Conservation (phyloP, 495 filamentous ascomycete genomes). For the Aspergillus sclerotiicarbonarius region DNA sequence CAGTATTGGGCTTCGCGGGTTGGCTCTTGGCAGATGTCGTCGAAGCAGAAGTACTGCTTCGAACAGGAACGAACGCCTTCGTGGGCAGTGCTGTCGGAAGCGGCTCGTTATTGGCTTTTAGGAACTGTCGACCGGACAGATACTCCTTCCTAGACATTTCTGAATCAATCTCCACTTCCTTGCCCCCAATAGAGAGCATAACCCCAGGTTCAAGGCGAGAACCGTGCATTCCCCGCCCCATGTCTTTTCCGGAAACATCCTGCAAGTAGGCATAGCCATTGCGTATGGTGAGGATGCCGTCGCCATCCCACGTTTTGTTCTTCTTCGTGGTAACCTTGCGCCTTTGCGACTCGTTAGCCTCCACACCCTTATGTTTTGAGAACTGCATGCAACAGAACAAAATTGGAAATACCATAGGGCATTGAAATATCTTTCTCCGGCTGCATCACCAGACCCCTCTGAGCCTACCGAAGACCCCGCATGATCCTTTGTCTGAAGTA, state of each 20-base stretch:
- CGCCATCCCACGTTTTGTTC: conserved; percentile 87
- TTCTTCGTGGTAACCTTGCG: conserved; percentile 76
- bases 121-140: conserved; percentile 54
- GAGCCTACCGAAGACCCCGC: conserved; percentile 4
- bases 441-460: conserved; percentile 26
- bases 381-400: conserved; percentile 1
- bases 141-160: conserved; percentile 63
- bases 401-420: conserved; percentile 44
- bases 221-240: conserved; percentile 59
- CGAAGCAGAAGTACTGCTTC: conserved; percentile 13
- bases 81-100: conserved; percentile 12
- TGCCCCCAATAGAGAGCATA: conserved; percentile 63
- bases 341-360: conserved; percentile 38
- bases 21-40: conserved; percentile 3
- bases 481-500: conserved; percentile 34
- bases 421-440: conserved; percentile 57
- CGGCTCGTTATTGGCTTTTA: conserved; percentile 29
- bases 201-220: conserved; percentile 59
- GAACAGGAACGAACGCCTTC: conserved; percentile 26
- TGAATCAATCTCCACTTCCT: conserved; percentile 72
- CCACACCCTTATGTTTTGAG: background rate
- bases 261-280: conserved; percentile 61
- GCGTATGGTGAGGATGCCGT: conserved; percentile 62
- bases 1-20: background rate
- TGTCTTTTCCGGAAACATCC: conserved; percentile 64